Evolutionary conservation across 208 protist species (phyloP).

Genomic region (Phytomonas francai): DNA sequence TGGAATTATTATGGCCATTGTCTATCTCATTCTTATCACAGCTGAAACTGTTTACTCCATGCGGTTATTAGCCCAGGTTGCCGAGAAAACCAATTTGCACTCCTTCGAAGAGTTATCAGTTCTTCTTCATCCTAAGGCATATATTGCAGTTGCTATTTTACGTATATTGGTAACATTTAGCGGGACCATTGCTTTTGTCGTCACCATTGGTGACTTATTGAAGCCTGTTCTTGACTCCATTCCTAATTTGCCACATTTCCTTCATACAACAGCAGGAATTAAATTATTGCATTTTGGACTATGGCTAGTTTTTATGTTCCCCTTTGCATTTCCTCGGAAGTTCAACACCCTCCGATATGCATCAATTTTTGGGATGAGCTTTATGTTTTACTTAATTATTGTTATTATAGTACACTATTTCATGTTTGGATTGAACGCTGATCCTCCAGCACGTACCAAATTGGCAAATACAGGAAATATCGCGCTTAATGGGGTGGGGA

Average conservation of each 20-base stretch:
- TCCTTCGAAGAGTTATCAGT: slow-evolving; percentile 60
- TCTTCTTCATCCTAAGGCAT: slow-evolving; percentile 35
- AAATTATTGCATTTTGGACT: slow-evolving; percentile 20
- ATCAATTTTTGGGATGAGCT: slow-evolving; percentile 47
- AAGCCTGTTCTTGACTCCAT: too few relatives aligned
- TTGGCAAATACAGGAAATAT: slow-evolving; percentile 20
- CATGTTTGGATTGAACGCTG: slow-evolving; percentile 12
- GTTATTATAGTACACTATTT: slow-evolving; percentile 44
- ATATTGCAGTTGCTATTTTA: slow-evolving; percentile 42
- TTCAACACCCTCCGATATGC: slow-evolving; percentile 78
- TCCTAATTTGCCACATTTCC: slow-evolving; percentile 34
- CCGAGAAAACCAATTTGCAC: slow-evolving; percentile 38
- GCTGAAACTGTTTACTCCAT: slow-evolving; percentile 67
- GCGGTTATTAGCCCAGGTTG: slow-evolving; percentile 31
- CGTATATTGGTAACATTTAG: slow-evolving; percentile 74
- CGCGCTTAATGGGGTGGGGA: slow-evolving; percentile 24
- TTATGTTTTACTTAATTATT: slow-evolving; percentile 69
- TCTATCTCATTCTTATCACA: slow-evolving; percentile 54
- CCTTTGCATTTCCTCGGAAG: slow-evolving; percentile 47
- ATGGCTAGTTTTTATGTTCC: slow-evolving; percentile 63
- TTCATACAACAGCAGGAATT: slow-evolving; percentile 25
- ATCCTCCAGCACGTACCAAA: slow-evolving; percentile 3
- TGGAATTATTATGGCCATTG: slow-evolving; percentile 46
- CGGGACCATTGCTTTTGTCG: slow-evolving; percentile 66
- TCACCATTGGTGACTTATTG: slow-evolving; percentile 49